Conservation (phyloP, 768 basidiomycete genomes). For the Auricularia heimuer region DNA sequence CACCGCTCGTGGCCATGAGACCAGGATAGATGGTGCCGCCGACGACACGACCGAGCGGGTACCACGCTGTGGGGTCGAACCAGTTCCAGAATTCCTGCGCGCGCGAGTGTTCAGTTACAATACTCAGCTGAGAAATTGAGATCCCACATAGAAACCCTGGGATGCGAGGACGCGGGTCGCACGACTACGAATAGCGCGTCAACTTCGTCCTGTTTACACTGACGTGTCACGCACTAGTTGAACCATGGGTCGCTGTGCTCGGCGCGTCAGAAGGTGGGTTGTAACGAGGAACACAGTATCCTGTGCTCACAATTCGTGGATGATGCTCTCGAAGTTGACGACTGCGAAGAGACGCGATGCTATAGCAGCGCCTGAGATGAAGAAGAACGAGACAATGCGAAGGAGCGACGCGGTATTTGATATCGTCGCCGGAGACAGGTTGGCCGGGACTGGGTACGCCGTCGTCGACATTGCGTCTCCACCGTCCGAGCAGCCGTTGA, state of each 20-base stretch:
- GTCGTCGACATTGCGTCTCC: conserved; percentile 1
- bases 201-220: conserved; percentile 8
- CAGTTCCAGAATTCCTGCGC: conserved; percentile 98
- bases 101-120: conserved; percentile 7
- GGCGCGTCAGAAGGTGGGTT: conserved; percentile 5
- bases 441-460: conserved; percentile 11
- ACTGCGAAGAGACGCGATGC: conserved; percentile 96
- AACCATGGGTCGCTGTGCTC: conserved; percentile 88
- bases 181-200: conserved; percentile 44
- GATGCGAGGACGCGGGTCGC: conserved; percentile 86
- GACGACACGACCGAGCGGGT: conserved; percentile 95
- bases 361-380: conserved; percentile 92
- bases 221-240: conserved; percentile 68
- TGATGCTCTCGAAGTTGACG: conserved; percentile 96
- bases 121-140: too few species aligned
- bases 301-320: conserved; percentile 86
- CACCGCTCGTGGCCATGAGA: conserved; percentile 94
- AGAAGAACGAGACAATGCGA: conserved; percentile 77
- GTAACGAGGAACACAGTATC: conserved; percentile 13
- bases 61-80: conserved; percentile 99
- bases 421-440: conserved; percentile 49
- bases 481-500: not conserved
- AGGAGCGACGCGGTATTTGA: conserved; percentile 84
- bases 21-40: conserved; percentile 98
- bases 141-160: conserved; percentile 86